Base-by-base conservation (phyloP, 306 rosid genomes). In the Senna siamea region DNA sequence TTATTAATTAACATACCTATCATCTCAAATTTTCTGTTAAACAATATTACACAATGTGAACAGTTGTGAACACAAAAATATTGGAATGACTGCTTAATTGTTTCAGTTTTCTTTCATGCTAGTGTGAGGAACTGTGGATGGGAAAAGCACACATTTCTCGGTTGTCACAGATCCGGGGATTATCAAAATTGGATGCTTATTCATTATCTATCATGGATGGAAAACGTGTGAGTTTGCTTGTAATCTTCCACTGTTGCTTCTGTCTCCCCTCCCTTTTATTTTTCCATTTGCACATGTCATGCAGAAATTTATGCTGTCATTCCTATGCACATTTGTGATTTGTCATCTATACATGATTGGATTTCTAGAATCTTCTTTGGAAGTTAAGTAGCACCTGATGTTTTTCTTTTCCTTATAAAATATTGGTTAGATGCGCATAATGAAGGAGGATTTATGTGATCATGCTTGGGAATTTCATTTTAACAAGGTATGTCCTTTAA, bases 111-210 rank as follows among this genome's bases (percentile, higher is more conserved):
- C 7, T 44, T 52, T 3, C 13, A 47, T 73, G 40, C 38, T 55
- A 82, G 85, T 86, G 81, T 44, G 62, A 74, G 58, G 82, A 83
- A 57, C 62, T 86, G 77, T 82, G 83, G 85, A 81, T 83, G 30
- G 79, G 80, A 53, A 86, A 83, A 75, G 89, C 85, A 56, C 90
- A 86, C 75, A 77, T 86, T 67, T 87, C 87, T 50, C 70, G 84
- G 19, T 14, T 68, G 37, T 76, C 77, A 1, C 82, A 62, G 7
- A 53, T 15, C 56, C 66, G 10, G 50, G 78, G 85, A 4, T 43
- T 80, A 34, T 43, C 85, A 7, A 83, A 75, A 80, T 37, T 83
- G 79, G 90, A 81, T 1, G 76, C 87, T 22, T 86, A 80, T 72
- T 80, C 90, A 32, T 60, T 80, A 41, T 72, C 82, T 6, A 14